Conservation (phyloP, 495 filamentous ascomycete species). For the Xylaria castorea region DNA sequence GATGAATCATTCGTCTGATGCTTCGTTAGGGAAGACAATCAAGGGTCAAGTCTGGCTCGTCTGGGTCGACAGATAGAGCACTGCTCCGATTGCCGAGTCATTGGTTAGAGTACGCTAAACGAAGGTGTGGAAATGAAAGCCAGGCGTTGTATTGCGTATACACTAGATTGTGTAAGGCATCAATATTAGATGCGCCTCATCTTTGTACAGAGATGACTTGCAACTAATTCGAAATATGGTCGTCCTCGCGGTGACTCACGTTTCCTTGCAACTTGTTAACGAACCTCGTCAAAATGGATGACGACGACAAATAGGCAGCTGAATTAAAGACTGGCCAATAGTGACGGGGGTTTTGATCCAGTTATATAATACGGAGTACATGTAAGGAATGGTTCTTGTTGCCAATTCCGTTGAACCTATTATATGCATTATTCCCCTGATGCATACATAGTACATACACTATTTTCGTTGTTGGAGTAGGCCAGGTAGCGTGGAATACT, state of each 20-base stretch:
- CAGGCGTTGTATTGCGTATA: constrained; percentile 6
- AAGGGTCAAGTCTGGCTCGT: neutral
- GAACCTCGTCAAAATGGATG: constrained; percentile 17
- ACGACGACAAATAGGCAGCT: constrained; percentile 24
- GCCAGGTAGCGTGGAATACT: neutral
- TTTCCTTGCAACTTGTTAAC: neutral
- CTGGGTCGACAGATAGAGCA: neutral
- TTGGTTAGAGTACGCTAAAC: constrained; percentile 7
- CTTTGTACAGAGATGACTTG: neutral
- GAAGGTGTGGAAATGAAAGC: constrained; percentile 12
- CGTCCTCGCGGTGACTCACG: constrained; percentile 10
- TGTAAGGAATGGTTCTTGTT: neutral
- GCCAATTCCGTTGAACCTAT: neutral
- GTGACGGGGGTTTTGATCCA: neutral
- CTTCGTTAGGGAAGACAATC: neutral
- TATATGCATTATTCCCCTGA: neutral
- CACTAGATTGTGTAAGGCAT: neutral
- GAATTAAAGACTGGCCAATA: constrained; percentile 11
- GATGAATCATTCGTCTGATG: constrained; percentile 5
- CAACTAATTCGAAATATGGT: neutral
- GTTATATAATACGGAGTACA: constrained; percentile 15
- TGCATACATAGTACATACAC: constrained; percentile 9
- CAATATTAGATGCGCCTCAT: neutral
- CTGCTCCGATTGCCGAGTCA: constrained; percentile 10
- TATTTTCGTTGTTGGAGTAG: neutral